Evolutionary conservation across 768 basidiomycete genomes (phyloP), one percentile per base, ranked within the genome.

Genomic region (Boletellus ananas): DNA sequence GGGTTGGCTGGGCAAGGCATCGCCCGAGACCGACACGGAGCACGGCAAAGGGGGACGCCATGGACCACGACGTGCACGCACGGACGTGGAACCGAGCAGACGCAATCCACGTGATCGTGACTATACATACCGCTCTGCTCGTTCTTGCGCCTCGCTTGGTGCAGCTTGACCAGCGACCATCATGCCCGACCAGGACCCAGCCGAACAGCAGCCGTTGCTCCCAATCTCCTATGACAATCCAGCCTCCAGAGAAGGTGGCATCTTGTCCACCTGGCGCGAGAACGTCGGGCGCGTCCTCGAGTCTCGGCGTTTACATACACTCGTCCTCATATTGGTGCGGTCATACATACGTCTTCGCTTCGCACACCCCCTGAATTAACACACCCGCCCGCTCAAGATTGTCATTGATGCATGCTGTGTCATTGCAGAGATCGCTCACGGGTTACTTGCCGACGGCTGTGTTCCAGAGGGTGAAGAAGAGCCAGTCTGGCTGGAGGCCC

Each of bases 361-460:
- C 60, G 6, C 41, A 25, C 36, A 12, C 23, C 41, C 50, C 36
- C 45, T 61, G 23, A 57, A 29, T 45, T 49, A 43, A 55, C 48
- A 23, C 36, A 13, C 27, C 35, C 13, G 20, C n/a, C 17, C 17
- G 9, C 34, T 14, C 44, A 49, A 80, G 84, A 83, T 84, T 52
- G 55, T 76, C 4, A 74, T 84, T 43, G 89, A 92, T 66, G 82
- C 82, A 8, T 55, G 58, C 3, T 87, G 85, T 59, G 86, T 90
- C n/a, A 76, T 91, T 31, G 72, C 77, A 21, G 88, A 91, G 65
- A 74, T 92, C 6, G 74, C 71, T 14, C 88, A 84, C 60, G 80
- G 79, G 18, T 79, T 90, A 51, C 77, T 91, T 27, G 74, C 74
- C 23, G 69, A 78, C 16, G 61, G 60, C 14, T 89, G 87, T 60